Evolutionary conservation across 176 grass and related monocot genomes (phyloP).

Genomic region (Dactylis glomerata): DNA sequence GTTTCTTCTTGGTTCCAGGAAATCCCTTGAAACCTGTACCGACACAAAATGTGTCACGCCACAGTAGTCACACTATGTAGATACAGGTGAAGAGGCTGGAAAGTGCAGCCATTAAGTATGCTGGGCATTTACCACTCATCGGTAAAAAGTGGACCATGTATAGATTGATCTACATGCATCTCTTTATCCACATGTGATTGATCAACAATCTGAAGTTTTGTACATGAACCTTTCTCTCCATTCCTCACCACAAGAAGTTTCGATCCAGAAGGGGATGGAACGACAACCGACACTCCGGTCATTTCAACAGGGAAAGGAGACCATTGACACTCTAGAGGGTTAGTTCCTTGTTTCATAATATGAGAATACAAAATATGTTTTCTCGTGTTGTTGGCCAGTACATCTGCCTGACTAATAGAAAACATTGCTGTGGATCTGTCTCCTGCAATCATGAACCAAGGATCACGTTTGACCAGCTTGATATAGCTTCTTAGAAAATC

Average conservation of each 20-base stretch:
- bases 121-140: conserved; percentile 55
- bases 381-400: conserved; percentile 52
- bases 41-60: not conserved
- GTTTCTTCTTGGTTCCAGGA: conserved; percentile 75
- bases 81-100: not conserved
- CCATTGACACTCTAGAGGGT: conserved; percentile 46
- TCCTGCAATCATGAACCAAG: conserved; percentile 33
- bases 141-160: conserved; percentile 55
- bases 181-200: conserved; percentile 51
- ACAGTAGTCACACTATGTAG: not conserved
- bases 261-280: conserved; percentile 51
- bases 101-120: not conserved
- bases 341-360: conserved; percentile 32
- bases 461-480: not conserved
- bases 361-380: conserved; percentile 48
- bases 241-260: conserved; percentile 66
- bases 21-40: conserved; percentile 69
- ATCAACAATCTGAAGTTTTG: conserved; percentile 55
- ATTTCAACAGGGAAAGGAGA: conserved; percentile 70
- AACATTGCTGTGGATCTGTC: conserved; percentile 57
- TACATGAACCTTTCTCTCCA: conserved; percentile 43
- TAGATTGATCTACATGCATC: conserved; percentile 33
- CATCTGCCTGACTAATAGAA: conserved; percentile 37
- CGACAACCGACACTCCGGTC: conserved; percentile 27
- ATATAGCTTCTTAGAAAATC: not conserved